Percentiles rank a stretch among this genome's conserved stretches.
These are phyloP conservation scores for Mucor velutinosus DNA, from an alignment of 371 early-diverging fungal species.

Conservation along the genomic window DNA sequence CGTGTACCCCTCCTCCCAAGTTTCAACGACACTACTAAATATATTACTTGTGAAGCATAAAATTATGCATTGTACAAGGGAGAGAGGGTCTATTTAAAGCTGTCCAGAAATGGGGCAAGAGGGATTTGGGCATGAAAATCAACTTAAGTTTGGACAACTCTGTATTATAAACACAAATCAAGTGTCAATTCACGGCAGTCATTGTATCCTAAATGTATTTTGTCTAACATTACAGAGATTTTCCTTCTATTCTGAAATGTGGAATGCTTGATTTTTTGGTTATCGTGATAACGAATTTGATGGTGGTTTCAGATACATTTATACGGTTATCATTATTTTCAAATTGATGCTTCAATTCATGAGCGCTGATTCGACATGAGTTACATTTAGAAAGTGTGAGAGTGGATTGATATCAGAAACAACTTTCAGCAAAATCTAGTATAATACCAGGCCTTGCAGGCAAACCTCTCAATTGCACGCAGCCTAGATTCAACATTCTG, in stretches of 20 bases:
- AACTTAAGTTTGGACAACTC: not conserved
- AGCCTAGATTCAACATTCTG: too few species aligned
- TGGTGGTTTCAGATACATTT: too few species aligned
- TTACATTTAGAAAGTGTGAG: too few species aligned
- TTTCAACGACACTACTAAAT: not conserved
- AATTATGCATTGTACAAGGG: not conserved
- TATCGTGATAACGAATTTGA: not conserved
- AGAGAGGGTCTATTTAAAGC: not conserved
- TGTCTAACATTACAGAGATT: not conserved
- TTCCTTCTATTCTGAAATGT: not conserved
- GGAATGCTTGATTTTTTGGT: not conserved
- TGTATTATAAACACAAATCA: not conserved
- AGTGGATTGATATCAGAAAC: too few species aligned
- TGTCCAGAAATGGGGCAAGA: not conserved
- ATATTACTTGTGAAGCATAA: not conserved
- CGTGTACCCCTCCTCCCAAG: not conserved
- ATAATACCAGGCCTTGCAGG: too few species aligned
- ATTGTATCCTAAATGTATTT: not conserved
- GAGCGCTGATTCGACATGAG: too few species aligned
- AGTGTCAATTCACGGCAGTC: not conserved
- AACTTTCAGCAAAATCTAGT: too few species aligned
- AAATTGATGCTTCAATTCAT: too few species aligned
- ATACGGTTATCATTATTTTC: not conserved
- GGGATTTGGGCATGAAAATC: not conserved
- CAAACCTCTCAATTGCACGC: too few species aligned